Conservation (phyloP, 495 filamentous ascomycete genomes). For the Penicillium fimorum region DNA sequence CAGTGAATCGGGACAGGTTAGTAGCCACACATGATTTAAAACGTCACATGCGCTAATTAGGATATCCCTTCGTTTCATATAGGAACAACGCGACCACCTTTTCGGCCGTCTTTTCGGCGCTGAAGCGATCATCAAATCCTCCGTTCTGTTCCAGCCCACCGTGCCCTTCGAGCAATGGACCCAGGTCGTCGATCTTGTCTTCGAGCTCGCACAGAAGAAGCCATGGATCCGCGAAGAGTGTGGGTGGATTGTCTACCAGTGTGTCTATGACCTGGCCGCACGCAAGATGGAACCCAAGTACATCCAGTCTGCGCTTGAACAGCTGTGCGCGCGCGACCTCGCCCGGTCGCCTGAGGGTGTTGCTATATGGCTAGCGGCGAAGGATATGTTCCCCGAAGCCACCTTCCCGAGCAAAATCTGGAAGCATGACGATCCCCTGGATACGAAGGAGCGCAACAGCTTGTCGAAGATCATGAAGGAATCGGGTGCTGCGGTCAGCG, state of each 20-base stretch:
- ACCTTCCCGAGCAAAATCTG: slow-evolving; percentile 68
- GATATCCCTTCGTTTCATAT: slow-evolving; percentile 15
- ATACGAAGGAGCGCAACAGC: slow-evolving; percentile 55
- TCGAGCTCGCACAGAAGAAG: slow-evolving; percentile 60
- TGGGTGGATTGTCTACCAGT: slow-evolving; percentile 63
- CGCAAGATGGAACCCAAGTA: slow-evolving; percentile 41
- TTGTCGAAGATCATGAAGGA: slow-evolving; percentile 80
- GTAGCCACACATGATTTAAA: slow-evolving; percentile 7
- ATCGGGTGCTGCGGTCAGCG: slow-evolving; percentile 52
- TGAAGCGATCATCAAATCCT: slow-evolving; percentile 77
- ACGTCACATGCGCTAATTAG: slow-evolving; percentile 15
- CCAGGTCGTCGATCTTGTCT: slow-evolving; percentile 54
- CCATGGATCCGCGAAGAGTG: slow-evolving; percentile 88
- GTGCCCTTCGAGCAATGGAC: slow-evolving; percentile 54
- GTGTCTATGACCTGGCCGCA: slow-evolving; percentile 42
- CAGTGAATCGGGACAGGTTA: slow-evolving; percentile 61
- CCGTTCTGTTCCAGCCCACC: slow-evolving; percentile 60
- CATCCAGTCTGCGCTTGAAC: slow-evolving; percentile 60
- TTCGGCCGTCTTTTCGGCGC: slow-evolving; percentile 85
- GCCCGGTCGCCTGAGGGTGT: slow-evolving; percentile 81
- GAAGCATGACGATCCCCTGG: slow-evolving; percentile 68
- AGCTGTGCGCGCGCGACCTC: slow-evolving; percentile 60
- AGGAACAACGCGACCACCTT: slow-evolving; percentile 82
- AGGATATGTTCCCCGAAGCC: slow-evolving; percentile 60
- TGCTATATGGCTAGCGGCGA: slow-evolving; percentile 76